These are phyloP conservation scores for Fusarium coffeatum DNA, from an alignment of 2,329 filamentous ascomycete genomes.

Conservation along the genomic window DNA sequence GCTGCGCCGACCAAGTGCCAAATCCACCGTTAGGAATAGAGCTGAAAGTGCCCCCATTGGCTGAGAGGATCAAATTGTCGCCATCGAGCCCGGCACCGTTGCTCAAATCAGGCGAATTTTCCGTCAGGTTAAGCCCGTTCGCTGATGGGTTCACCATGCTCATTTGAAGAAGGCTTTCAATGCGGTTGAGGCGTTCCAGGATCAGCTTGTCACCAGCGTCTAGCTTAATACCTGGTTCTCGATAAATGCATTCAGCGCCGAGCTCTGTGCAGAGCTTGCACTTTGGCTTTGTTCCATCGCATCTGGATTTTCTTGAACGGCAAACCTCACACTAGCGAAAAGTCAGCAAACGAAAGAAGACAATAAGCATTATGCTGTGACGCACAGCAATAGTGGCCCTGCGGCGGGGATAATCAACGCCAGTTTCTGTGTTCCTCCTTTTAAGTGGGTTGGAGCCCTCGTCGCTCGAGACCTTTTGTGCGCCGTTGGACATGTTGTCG, in stretches of 20 bases:
- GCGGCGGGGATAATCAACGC: conserved; percentile 72
- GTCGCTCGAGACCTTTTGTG: conserved; percentile 60
- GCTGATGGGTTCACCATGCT: conserved; percentile 65
- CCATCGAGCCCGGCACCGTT: conserved; percentile 71
- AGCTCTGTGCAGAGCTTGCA: conserved; percentile 86
- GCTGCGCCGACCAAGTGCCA: conserved; percentile 74
- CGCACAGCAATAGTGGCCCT: conserved; percentile 74
- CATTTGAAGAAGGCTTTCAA: conserved; percentile 82
- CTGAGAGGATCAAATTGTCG: conserved; percentile 62
- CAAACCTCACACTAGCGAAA: conserved; percentile 78
- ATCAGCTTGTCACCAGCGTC: conserved; percentile 90
- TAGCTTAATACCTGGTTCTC: conserved; percentile 87
- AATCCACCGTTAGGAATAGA: conserved; percentile 73
- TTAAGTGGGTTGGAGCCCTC: conserved; percentile 70
- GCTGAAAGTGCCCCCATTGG: conserved; percentile 59
- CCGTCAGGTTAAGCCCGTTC: conserved; percentile 66
- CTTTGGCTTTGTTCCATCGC: conserved; percentile 83
- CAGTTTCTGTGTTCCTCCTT: conserved; percentile 70
- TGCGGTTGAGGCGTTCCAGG: conserved; percentile 79
- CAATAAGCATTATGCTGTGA: conserved; percentile 31
- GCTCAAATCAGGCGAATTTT: conserved; percentile 73
- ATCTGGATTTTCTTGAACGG: conserved; percentile 81
- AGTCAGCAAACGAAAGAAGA: conserved; percentile 29
- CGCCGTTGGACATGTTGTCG: conserved; percentile 58
- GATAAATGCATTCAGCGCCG: conserved; percentile 84